Evolutionary conservation across 1,284 basidiomycete genomes (phyloP).

Genomic region (Rhizoctonia solani): DNA sequence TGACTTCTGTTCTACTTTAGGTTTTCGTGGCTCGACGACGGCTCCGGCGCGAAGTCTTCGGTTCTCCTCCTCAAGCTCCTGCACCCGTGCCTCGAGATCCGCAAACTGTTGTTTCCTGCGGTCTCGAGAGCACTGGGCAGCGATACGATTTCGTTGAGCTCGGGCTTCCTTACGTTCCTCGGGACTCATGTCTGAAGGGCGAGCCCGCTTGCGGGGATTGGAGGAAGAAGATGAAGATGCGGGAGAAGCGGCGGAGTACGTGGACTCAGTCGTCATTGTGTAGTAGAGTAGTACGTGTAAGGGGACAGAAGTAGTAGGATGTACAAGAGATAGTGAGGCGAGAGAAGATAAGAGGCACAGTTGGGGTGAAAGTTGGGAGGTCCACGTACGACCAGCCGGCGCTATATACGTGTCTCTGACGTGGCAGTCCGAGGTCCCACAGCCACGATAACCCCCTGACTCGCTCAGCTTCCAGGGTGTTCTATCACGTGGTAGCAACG

Average conservation of each 20-base stretch:
- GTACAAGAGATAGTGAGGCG: constrained; percentile 20
- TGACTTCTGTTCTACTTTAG: constrained; percentile 32
- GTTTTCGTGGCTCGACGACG: constrained; percentile 31
- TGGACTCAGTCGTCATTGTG: constrained; percentile 22
- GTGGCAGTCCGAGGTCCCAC: constrained; percentile 23
- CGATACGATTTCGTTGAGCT: constrained; percentile 80
- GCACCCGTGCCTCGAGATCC: constrained; percentile 52
- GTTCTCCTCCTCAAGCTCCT: constrained; percentile 55
- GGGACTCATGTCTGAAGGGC: constrained; percentile 57
- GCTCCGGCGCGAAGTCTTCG: constrained; percentile 50
- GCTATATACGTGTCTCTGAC: constrained; percentile 26
- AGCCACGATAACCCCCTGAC: too few relatives aligned
- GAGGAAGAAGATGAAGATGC: constrained; percentile 44
- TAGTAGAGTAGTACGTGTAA: not conserved
- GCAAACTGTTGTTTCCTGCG: constrained; percentile 74
- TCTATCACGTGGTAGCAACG: constrained; percentile 3
- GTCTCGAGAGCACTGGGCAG: constrained; percentile 82
- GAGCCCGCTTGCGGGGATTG: constrained; percentile 65
- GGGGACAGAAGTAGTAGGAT: constrained; percentile 1
- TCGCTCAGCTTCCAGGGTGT: too few relatives aligned
- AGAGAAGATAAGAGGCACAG: constrained; percentile 28
- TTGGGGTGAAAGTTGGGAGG: not conserved
- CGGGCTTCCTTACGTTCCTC: constrained; percentile 82
- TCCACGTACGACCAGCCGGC: constrained; percentile 8
- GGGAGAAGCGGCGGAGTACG: constrained; percentile 36